Percentiles rank a stretch among this genome's conserved stretches.
phyloP scores from a whole-genome alignment of 2,329 filamentous ascomycete genomes.

The Ceratocystis diversiconidia region DNA sequence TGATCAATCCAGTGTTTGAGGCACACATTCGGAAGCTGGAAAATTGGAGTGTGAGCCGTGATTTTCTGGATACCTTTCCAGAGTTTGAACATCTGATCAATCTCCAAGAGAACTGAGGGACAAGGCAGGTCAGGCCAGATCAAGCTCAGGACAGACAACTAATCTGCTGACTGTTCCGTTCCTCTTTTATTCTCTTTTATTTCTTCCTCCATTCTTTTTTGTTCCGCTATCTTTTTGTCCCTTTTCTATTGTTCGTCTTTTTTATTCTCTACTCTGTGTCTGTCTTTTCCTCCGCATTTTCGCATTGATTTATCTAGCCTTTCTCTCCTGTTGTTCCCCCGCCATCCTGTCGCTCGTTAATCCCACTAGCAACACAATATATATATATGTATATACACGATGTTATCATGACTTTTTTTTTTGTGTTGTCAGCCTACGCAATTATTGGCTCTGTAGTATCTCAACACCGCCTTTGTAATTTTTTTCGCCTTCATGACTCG shows the following conservation, averaged over 20 bases:
- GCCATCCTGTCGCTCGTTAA: neutral
- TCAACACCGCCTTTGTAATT: neutral
- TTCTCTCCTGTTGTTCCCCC: neutral
- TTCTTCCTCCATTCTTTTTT: neutral
- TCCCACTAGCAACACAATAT: neutral
- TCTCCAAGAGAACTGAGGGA: constrained; percentile 11
- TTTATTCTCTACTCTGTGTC: neutral
- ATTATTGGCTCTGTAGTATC: no score
- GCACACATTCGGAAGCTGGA: constrained; percentile 57
- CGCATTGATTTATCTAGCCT: constrained; percentile 1
- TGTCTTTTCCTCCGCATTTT: constrained; percentile 1
- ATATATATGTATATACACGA: no score
- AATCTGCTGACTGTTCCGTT: constrained; percentile 1
- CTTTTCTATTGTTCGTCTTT: neutral
- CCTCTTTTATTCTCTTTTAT: neutral
- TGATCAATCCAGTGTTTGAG: constrained; percentile 80
- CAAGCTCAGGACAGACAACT: no score
- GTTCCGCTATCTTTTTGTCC: neutral
- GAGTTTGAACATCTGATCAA: constrained; percentile 19
- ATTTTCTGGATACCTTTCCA: constrained; percentile 54
- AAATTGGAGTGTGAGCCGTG: constrained; percentile 68
- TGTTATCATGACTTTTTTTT: neutral
- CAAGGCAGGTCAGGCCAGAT: no score
- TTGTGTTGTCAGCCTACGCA: neutral
- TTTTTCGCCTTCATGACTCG: neutral